Base-by-base conservation (phyloP, 495 filamentous ascomycete species). In the Diplogelasinospora grovesii region DNA sequence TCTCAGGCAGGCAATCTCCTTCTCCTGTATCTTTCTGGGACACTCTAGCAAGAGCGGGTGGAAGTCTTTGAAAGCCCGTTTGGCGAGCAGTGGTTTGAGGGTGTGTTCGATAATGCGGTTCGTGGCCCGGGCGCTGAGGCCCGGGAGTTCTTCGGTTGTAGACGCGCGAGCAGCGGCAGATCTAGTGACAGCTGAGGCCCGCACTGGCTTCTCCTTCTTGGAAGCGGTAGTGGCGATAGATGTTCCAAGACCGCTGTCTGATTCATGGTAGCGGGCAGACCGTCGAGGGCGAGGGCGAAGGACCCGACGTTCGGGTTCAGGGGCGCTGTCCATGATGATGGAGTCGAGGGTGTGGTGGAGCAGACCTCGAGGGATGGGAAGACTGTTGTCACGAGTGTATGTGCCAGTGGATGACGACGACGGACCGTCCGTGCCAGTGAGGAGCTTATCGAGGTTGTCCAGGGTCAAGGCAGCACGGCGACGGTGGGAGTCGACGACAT, bases 1-100 rank as follows among this genome's bases (percentile, higher is more conserved):
- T 56, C 89, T 73, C 8, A 95, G 76, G 64, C 82, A 92, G 43
- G 81, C 74, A 44, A 95, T 89, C 47, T 89, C 78, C 48, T 85
- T 86, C 34, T 80, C 74, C 21, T 78, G 76, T 52, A 94, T 87
- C 49, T 84, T 84, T 45, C 70, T 62, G 6, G 85, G 86, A 49
- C 86, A 78, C 49, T 84, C 79, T 40, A 79, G 66, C 33, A 92
- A 73, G 39, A 94, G 73, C 37, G 80, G 72, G 52, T 85, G 85
- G 63, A 90, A 94, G 22, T 82, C 78, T 60, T 87, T 82, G 36
- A 89, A 70, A 8, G 57, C 49, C 2, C 60, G 45, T 28, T 75
- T 69, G 36, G 64, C 61, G 35, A 75, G 58, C 2, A 78, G 54
- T 6, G 74, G 74, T 58, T 60, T 66, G 31, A 78, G 53, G 28